Conservation (phyloP, 2,329 filamentous ascomycete genomes). For the Colletotrichum echinochloae region DNA sequence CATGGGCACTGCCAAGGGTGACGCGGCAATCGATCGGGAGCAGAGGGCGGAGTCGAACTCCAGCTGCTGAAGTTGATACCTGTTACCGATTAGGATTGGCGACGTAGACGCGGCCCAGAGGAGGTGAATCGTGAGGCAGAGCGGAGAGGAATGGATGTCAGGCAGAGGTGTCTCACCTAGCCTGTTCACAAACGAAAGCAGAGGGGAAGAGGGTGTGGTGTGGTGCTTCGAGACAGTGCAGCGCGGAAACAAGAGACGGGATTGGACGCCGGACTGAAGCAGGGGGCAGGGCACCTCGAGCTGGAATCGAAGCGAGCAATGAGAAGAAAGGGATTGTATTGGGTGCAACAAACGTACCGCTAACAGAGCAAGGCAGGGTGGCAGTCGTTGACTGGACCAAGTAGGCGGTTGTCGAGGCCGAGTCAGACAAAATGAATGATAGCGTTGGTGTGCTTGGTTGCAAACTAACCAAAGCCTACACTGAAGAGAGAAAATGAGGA, state of each 20-base stretch:
- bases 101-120: constrained; percentile 13
- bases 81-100: constrained; percentile 22
- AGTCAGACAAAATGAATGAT: constrained; percentile 7
- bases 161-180: constrained; percentile 40
- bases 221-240: constrained; percentile 27
- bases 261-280: constrained; percentile 34
- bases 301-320: constrained; percentile 35
- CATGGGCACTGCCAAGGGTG: constrained; percentile 33
- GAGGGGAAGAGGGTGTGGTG: constrained; percentile 27
- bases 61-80: constrained; percentile 13
- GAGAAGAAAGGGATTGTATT: constrained; percentile 26
- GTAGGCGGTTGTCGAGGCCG: constrained; percentile 7
- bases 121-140: constrained; percentile 23
- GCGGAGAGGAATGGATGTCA: constrained; percentile 30
- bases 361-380: constrained; percentile 6
- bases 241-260: constrained; percentile 37
- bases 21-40: constrained; percentile 22
- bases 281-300: constrained; percentile 36
- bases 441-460: constrained; percentile 9
- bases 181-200: constrained; percentile 31
- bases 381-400: constrained; percentile 16
- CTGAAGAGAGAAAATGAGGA: not conserved
- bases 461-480: not conserved
- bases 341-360: constrained; percentile 31
- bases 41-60: constrained; percentile 18